Percentiles rank a stretch among this genome's conserved stretches.
These are phyloP conservation scores for Fraxinus platypoda DNA, from an alignment of 305 asterid genomes.

Conservation along the genomic window DNA sequence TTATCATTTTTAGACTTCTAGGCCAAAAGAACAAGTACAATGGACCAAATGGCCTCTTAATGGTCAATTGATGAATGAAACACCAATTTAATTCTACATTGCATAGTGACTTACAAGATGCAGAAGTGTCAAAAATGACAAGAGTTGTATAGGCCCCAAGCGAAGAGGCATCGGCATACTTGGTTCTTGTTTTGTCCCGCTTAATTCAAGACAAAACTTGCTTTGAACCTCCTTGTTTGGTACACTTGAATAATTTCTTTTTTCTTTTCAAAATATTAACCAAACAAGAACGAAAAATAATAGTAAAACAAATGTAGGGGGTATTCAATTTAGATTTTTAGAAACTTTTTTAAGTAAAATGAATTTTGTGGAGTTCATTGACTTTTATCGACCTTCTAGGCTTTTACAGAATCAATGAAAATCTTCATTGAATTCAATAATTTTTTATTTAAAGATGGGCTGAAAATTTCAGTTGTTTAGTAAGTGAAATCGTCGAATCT, in stretches of 20 bases:
- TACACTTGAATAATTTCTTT: too few species aligned
- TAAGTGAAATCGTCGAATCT: too few species aligned
- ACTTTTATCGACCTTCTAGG: neutral
- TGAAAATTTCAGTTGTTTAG: too few species aligned
- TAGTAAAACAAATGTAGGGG: neutral
- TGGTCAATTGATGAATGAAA: neutral
- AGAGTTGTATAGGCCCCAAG: neutral
- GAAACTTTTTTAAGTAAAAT: neutral
- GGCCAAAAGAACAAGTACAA: neutral
- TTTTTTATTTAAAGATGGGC: too few species aligned
- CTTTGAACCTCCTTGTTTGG: neutral
- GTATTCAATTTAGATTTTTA: neutral
- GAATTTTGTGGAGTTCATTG: neutral
- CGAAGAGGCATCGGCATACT: neutral
- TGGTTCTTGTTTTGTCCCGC: neutral
- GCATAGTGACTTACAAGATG: neutral
- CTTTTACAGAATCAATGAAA: neutral
- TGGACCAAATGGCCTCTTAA: neutral
- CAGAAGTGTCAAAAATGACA: too few species aligned
- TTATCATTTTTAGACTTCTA: neutral
- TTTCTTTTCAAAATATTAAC: neutral
- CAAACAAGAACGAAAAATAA: neutral
- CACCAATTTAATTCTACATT: neutral
- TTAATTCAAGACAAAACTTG: neutral
- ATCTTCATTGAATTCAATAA: neutral